These are phyloP conservation scores for Panaeolus cyanescens DNA, from an alignment of 768 basidiomycete genomes.

Conservation along the genomic window DNA sequence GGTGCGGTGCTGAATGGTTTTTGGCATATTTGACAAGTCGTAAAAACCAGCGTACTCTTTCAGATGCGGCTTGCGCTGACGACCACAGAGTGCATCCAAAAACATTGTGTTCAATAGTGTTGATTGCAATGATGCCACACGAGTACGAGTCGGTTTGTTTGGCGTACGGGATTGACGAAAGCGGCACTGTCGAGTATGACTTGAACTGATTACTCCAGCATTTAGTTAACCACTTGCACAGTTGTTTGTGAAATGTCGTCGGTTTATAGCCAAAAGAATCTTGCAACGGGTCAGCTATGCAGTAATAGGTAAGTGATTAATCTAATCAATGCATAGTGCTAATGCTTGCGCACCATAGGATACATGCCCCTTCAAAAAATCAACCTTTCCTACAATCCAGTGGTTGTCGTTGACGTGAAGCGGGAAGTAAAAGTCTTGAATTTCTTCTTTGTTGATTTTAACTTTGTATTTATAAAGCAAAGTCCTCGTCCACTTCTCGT, in stretches of 20 bases:
- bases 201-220: too few species aligned
- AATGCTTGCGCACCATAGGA: conserved; percentile 9
- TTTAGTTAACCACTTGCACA: too few species aligned
- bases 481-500: background rate
- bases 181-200: too few species aligned
- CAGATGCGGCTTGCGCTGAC: background rate
- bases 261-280: too few species aligned
- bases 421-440: conserved; percentile 5
- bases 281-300: too few species aligned
- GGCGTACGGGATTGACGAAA: background rate
- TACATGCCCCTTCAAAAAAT: conserved; percentile 4
- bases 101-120: conserved; percentile 18
- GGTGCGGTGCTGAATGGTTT: too few species aligned
- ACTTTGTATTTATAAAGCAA: conserved; percentile 2
- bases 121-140: conserved; percentile 18
- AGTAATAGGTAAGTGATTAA: too few species aligned
- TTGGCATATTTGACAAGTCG: too few species aligned
- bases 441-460: conserved; percentile 1
- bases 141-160: conserved; percentile 18
- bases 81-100: conserved; percentile 7
- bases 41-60: conserved; percentile 12
- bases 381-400: conserved; percentile 5
- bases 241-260: too few species aligned
- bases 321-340: too few species aligned
- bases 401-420: conserved; percentile 7